Evolutionary conservation across 2,329 filamentous ascomycete genomes (phyloP).

Genomic region (Mycosphaerella sp.): DNA sequence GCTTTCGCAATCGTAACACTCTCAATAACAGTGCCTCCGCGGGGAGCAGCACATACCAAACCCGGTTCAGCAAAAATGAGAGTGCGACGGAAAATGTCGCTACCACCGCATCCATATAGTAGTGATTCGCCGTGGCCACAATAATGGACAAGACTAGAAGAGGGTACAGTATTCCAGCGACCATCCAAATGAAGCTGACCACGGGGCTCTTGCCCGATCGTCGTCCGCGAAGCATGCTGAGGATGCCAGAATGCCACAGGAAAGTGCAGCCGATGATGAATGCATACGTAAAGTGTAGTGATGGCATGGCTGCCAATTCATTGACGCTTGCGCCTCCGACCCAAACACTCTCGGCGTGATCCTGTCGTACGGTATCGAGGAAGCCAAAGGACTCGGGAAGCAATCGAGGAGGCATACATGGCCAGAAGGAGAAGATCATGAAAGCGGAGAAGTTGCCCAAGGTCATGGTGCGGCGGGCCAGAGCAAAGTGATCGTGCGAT

Average conservation of each 20-base stretch:
- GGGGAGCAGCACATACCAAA: slow-evolving; percentile 48
- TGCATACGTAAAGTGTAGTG: slow-evolving; percentile 51
- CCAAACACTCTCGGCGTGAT: slow-evolving; percentile 43
- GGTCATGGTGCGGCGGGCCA: slow-evolving; percentile 42
- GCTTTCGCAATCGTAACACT: slow-evolving; percentile 47
- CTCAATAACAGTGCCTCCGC: slow-evolving; percentile 47
- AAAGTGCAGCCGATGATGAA: slow-evolving; percentile 48
- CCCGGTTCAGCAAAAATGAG: slow-evolving; percentile 44
- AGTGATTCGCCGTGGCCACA: slow-evolving; percentile 58
- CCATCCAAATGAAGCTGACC: slow-evolving; percentile 34
- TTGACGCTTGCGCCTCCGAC: slow-evolving; percentile 44
- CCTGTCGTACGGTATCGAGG: slow-evolving; percentile 43
- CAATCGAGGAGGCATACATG: slow-evolving; percentile 48
- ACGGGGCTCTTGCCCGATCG: slow-evolving; percentile 27
- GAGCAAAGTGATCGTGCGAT: slow-evolving; percentile 41
- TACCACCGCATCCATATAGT: slow-evolving; percentile 50
- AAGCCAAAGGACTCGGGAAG: slow-evolving; percentile 42
- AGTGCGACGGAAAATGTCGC: slow-evolving; percentile 45
- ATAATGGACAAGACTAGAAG: slow-evolving; percentile 46
- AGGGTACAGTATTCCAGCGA: slow-evolving; percentile 39
- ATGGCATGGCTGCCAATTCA: slow-evolving; percentile 43
- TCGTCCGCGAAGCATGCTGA: slow-evolving; percentile 35
- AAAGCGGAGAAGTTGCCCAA: slow-evolving; percentile 51
- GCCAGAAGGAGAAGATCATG: slow-evolving; percentile 47
- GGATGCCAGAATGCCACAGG: slow-evolving; percentile 47